These are phyloP conservation scores for Zymoseptoria pseudotritici DNA, from an alignment of 2,329 filamentous ascomycete species.

Conservation along the genomic window DNA sequence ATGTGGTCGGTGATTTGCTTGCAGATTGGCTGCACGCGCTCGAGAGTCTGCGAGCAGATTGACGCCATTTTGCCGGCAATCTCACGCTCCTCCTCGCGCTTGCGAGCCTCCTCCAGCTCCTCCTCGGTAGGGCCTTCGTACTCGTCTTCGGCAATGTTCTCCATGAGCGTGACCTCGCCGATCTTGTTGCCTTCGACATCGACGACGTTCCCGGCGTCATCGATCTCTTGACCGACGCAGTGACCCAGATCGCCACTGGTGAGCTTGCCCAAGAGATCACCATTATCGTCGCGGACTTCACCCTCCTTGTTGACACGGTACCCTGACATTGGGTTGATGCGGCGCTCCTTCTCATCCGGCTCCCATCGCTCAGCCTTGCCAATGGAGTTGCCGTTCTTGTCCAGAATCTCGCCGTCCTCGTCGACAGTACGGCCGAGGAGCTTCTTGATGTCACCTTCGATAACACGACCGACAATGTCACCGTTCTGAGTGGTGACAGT, in stretches of 20 bases:
- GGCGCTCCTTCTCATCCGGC: conserved; percentile 47
- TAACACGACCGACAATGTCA: conserved; percentile 43
- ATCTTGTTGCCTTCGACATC: conserved; percentile 55
- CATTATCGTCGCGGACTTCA: conserved; percentile 46
- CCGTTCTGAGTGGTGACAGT: conserved; percentile 42
- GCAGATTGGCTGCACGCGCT: conserved; percentile 76
- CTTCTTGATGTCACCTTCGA: conserved; percentile 46
- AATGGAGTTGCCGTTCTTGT: conserved; percentile 48
- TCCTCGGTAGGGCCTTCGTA: conserved; percentile 50
- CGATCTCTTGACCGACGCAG: conserved; percentile 46
- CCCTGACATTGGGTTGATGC: conserved; percentile 54
- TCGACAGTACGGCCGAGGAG: conserved; percentile 45
- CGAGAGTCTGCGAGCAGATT: conserved; percentile 70
- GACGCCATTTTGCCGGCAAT: conserved; percentile 67
- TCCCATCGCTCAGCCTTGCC: conserved; percentile 48
- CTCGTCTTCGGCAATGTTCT: conserved; percentile 49
- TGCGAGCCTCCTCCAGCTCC: conserved; percentile 42
- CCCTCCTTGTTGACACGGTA: conserved; percentile 48
- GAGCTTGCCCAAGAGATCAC: conserved; percentile 43
- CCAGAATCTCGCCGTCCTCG: conserved; percentile 45
- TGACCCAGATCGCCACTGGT: conserved; percentile 46
- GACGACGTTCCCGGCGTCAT: conserved; percentile 46
- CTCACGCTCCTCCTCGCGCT: conserved; percentile 62
- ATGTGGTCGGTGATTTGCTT: conserved; percentile 81
- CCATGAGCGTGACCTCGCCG: conserved; percentile 55